phyloP scores from a whole-genome alignment of 1,284 basidiomycete species.

The Melanopsichium pennsylvanicum region DNA sequence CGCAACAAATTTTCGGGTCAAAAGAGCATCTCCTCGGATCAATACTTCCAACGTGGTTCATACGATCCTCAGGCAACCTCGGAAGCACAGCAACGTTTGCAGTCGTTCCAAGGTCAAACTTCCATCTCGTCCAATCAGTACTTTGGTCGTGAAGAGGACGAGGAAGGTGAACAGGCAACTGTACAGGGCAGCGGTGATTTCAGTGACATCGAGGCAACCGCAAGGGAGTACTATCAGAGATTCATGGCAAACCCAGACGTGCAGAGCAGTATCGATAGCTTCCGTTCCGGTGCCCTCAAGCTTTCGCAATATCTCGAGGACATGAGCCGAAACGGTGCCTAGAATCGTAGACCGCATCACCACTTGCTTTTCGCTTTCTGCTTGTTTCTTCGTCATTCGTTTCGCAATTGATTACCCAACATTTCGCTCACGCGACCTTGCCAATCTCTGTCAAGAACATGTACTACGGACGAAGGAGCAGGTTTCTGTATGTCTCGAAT shows the following conservation, averaged over 20 bases:
- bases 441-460: too few relatives aligned
- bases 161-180: constrained; percentile 67
- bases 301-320: constrained; percentile 64
- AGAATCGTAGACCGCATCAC: constrained; percentile 1
- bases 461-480: too few relatives aligned
- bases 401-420: constrained; percentile 12
- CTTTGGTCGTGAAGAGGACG: constrained; percentile 85
- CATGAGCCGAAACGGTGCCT: constrained; percentile 62
- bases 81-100: constrained; percentile 83
- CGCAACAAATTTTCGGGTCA: constrained; percentile 89
- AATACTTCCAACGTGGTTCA: constrained; percentile 90
- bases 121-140: constrained; percentile 83
- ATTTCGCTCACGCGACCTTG: too few relatives aligned
- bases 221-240: constrained; percentile 61
- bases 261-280: constrained; percentile 63
- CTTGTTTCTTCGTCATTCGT: background rate
- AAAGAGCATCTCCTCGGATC: constrained; percentile 89
- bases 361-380: background rate
- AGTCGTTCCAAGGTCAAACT: constrained; percentile 87
- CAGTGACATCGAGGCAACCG: constrained; percentile 59
- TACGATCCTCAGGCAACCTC: constrained; percentile 79
- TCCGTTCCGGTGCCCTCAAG: constrained; percentile 63
- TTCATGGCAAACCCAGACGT: constrained; percentile 66
- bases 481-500: too few relatives aligned
- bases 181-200: constrained; percentile 55